Evolutionary conservation across 192 early-diverging fungal species (phyloP), one percentile per base, ranked within the genome.

Genomic region (Podila epigama): DNA sequence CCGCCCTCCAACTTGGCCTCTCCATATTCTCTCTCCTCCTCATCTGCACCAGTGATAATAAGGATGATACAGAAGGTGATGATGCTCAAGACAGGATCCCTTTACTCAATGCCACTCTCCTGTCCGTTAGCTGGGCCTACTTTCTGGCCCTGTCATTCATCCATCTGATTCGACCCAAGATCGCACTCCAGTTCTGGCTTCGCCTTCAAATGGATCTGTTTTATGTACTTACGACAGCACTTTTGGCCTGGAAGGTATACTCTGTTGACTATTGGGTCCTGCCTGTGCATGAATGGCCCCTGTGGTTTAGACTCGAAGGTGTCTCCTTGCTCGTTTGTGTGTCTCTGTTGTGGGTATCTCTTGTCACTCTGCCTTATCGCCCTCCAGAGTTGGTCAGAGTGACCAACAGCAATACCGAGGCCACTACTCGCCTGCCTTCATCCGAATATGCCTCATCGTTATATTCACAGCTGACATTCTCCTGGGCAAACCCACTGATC

Each of bases 401-500:
- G 11, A n/a, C 42, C 56, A 63, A 63, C 44, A 54, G 58, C 10
- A 61, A 27, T 54, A 66, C 28, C 35, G 63, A 66, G 37, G 6
- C 40, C 5, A 10, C 32, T 5, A n/a, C n/a, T 3, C 65, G 73
- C 11, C 28, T 68, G 5, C 66, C 73, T 12, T 68, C 73, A 29
- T 25, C 73, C 28, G 73, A 77, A 35, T 77, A 77, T 41, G 20
- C 73, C 13, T 68, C 70, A 0, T 82, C 81, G 12, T 10, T 75
- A 27, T 82, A 79, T 51, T 69, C 72, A 8, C 67, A 70, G 32
- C 32, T 82, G 22, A 75, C 63, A 18, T 82, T 79, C 58, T 58
- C 75, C 0, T 82, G 81, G 81, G 48, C 75, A 5, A 82, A 79
- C 58, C 67, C 69, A 15, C 33, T 82, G 57, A 58, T 82, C 0